A percentile compares a stretch with the other conserved stretches of the same genome.
These are phyloP conservation scores for Trypanosoma vivax DNA, from an alignment of 208 protist species.

Conservation along the genomic window DNA sequence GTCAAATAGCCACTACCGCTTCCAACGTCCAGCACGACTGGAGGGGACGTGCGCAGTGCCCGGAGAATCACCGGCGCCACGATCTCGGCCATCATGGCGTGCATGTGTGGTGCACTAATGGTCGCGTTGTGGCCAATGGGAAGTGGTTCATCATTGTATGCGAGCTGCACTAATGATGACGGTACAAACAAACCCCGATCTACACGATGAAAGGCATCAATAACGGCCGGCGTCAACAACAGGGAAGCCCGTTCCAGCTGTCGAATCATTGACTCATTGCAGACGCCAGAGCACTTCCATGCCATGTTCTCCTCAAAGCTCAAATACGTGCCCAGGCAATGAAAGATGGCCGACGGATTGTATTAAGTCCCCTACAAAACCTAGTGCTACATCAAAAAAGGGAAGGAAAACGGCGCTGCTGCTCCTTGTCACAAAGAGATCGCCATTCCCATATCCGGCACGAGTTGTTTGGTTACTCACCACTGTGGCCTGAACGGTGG, in stretches of 20 bases:
- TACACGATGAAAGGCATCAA: constrained; percentile 48
- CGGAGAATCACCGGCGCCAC: constrained; percentile 38
- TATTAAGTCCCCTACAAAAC: too few species aligned
- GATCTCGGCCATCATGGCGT: constrained; percentile 83
- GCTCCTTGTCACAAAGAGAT: too few species aligned
- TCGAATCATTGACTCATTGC: constrained; percentile 57
- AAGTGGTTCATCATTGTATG: constrained; percentile 69
- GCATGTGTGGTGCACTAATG: constrained; percentile 90
- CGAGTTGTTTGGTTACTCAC: too few species aligned
- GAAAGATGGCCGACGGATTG: not conserved
- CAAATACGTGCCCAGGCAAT: not conserved
- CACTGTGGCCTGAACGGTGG: too few species aligned
- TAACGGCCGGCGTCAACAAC: constrained; percentile 43
- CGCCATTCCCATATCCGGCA: too few species aligned
- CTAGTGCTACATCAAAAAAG: not conserved
- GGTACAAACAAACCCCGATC: constrained; percentile 79
- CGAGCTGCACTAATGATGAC: constrained; percentile 1
- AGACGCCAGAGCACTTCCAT: constrained; percentile 66
- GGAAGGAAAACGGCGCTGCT: too few species aligned
- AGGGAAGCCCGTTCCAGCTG: constrained; percentile 42
- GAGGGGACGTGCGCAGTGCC: not conserved
- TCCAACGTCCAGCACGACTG: constrained; percentile 68
- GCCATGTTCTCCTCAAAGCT: constrained; percentile 33
- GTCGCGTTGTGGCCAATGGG: constrained; percentile 80
- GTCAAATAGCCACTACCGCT: constrained; percentile 89